Evolutionary conservation across 1,139 yeast species (phyloP), one percentile per base, ranked within the genome.

Genomic region (Taphrina deformans): DNA sequence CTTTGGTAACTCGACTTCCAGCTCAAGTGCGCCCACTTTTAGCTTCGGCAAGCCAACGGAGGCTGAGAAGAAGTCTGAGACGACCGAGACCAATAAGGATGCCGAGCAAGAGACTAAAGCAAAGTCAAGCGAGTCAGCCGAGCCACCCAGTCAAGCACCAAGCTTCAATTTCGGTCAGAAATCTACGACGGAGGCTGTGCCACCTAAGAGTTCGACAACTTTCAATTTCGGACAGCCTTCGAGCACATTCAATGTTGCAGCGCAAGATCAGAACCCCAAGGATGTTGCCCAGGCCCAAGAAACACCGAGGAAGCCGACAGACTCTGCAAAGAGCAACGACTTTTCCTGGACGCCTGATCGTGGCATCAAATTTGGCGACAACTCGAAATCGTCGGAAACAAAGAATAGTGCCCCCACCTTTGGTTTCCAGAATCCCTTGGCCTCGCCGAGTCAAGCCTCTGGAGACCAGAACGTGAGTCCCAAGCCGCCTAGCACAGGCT

Each of bases 271-370:
- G 16, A n/a, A 44, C n/a, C 10, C 27, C 24, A n/a, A 44, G 27
- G 35, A 31, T 31, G 14, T 10, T 31, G 4, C 48, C 7, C 48
- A 44, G n/a, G 21, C 26, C 6, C 23, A 24, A 21, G 55, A 23
- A 9, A 38, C 63, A 14, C 63, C 63, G 5, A 21, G 16, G 18
- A 38, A 48, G 51, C 12, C 31, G 29, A 33, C 56, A 1, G 56
- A 26, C 14, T n/a, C 41, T 7, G 41, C 35, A 14, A 44, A 41
- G n/a, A 38, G 33, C 21, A 50, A 35, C 18, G 63, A 63, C 55
- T 67, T 67, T 41, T 50, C 71, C 5, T 76, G 79, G 78, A 71
- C 75, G 23, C 78, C 78, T 2, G 76, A 73, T 50, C 71, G 73
- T 61, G 74, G 75, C 18, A 73, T 76, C 68, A 75, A 74, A 69